Conservation (phyloP, 2,329 filamentous ascomycete species). For the Monosporascus cannonballus region DNA sequence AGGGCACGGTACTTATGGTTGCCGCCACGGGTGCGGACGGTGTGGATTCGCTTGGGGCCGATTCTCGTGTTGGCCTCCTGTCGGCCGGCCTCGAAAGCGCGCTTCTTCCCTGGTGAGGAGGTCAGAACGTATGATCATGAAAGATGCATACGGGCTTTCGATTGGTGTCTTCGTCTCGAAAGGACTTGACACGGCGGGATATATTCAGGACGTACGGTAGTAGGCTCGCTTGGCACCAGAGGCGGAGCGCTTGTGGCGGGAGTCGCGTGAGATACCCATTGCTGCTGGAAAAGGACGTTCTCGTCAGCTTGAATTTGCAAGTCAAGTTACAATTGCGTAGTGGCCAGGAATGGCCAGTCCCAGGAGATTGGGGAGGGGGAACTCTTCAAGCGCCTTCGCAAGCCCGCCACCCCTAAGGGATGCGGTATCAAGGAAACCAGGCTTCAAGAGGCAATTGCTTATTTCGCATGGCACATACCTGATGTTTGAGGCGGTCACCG, state of each 20-base stretch:
- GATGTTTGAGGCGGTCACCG: not conserved
- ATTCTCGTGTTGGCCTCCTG: constrained; percentile 99
- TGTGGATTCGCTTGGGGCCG: constrained; percentile 91
- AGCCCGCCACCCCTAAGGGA: too few species aligned
- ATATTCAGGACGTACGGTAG: constrained; percentile 63
- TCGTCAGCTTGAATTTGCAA: constrained; percentile 7
- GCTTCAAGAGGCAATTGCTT: constrained; percentile 5
- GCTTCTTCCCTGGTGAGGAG: constrained; percentile 79
- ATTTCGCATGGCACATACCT: not conserved
- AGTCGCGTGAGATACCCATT: constrained; percentile 99
- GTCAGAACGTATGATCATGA: constrained; percentile 64
- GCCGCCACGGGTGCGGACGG: constrained; percentile 93
- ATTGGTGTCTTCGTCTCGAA: constrained; percentile 20
- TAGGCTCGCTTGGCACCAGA: constrained; percentile 95
- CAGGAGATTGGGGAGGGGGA: not conserved
- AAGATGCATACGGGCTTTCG: constrained; percentile 62
- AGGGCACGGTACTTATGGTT: constrained; percentile 99
- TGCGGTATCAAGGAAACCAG: not conserved
- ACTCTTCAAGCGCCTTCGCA: not conserved
- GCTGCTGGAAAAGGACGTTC: constrained; percentile 50
- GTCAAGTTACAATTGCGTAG: too few species aligned
- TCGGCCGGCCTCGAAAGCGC: constrained; percentile 99
- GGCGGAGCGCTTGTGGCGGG: constrained; percentile 99
- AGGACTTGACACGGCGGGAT: constrained; percentile 7
- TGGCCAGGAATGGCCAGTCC: too few species aligned